phyloP scores from a whole-genome alignment of 768 basidiomycete species.

The Mycena capillaripes region DNA sequence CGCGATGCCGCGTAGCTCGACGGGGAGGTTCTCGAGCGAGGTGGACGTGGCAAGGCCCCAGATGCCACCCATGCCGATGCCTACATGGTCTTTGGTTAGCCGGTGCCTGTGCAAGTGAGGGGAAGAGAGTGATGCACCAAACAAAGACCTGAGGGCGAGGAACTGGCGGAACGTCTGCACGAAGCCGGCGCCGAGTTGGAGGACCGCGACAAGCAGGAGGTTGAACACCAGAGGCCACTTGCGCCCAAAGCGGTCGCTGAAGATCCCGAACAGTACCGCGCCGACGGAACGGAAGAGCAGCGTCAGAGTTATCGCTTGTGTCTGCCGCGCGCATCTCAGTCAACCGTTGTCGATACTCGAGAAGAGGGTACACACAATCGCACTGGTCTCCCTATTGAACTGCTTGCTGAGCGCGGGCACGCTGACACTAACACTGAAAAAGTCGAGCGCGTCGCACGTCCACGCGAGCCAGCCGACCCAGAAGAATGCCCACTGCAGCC shows the following conservation, averaged over 20 bases:
- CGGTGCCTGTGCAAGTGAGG: neutral
- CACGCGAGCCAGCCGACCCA: constrained; percentile 76
- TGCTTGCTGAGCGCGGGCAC: constrained; percentile 61
- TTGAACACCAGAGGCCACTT: constrained; percentile 94
- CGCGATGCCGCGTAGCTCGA: constrained; percentile 20
- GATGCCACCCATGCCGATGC: constrained; percentile 29
- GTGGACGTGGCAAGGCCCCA: constrained; percentile 21
- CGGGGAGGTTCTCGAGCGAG: constrained; percentile 27
- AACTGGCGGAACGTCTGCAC: constrained; percentile 52
- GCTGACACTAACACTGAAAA: constrained; percentile 84
- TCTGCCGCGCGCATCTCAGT: constrained; percentile 51
- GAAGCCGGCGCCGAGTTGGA: constrained; percentile 88
- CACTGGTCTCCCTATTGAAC: constrained; percentile 57
- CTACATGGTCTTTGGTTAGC: neutral
- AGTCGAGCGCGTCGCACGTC: constrained; percentile 90
- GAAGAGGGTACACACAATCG: constrained; percentile 52
- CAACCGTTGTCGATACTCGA: constrained; percentile 7
- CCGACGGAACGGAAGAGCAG: constrained; percentile 88
- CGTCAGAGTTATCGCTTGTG: constrained; percentile 92
- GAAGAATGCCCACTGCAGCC: constrained; percentile 35
- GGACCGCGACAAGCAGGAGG: constrained; percentile 74
- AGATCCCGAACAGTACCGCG: constrained; percentile 85
- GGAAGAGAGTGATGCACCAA: neutral
- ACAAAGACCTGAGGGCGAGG: constrained; percentile 48
- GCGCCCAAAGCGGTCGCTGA: constrained; percentile 92